Percentiles rank a stretch among this genome's conserved stretches.
These are phyloP conservation scores for Neopestalotiopsis sp. DNA, from an alignment of 2,329 filamentous ascomycete genomes.

Conservation along the genomic window DNA sequence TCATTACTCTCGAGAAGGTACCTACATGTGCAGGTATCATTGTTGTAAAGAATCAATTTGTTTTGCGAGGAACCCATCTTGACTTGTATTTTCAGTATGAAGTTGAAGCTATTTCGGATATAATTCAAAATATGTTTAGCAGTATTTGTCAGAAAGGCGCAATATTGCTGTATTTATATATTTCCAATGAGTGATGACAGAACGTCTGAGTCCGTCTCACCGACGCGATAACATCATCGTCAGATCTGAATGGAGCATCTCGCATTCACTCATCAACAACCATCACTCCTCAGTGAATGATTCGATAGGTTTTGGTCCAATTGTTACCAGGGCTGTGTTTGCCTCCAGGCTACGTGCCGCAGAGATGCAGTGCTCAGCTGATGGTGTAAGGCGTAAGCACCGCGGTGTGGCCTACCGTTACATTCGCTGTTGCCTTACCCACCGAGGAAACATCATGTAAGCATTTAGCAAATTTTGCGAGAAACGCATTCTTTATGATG, in stretches of 20 bases:
- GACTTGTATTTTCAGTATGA: neutral
- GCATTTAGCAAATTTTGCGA: neutral
- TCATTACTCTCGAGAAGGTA: neutral
- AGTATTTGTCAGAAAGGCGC: neutral
- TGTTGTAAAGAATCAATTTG: constrained; percentile 21
- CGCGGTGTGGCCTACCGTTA: neutral
- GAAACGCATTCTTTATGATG: neutral
- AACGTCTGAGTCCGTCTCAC: neutral
- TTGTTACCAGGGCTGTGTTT: neutral
- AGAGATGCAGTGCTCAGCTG: neutral
- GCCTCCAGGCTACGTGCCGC: neutral
- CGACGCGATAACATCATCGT: neutral
- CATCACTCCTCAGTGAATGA: neutral
- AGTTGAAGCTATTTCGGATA: neutral
- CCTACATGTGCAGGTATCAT: constrained; percentile 22
- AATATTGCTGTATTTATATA: neutral
- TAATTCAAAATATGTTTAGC: neutral
- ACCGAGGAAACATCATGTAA: neutral
- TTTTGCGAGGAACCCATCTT: constrained; percentile 15
- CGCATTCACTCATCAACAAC: neutral
- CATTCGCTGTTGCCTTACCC: neutral
- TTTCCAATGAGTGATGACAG: neutral
- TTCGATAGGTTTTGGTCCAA: neutral
- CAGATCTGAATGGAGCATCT: neutral
- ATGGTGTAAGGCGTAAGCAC: neutral